Conservation (phyloP, 176 grass and related monocot genomes). For the Cenchrus americanus region DNA sequence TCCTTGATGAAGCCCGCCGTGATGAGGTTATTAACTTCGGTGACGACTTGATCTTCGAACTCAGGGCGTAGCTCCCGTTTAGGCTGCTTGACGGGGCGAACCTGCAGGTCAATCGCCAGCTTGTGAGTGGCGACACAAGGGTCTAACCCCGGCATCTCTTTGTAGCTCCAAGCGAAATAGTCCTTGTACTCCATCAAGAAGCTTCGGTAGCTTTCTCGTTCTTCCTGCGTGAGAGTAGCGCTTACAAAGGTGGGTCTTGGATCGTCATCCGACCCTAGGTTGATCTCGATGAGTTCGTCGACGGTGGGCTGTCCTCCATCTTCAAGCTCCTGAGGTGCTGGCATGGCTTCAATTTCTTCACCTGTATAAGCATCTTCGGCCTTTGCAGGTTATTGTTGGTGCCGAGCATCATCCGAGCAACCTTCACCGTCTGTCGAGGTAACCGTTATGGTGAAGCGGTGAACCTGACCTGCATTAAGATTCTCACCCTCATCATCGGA, state of each 20-base stretch:
- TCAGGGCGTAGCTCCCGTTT: neutral
- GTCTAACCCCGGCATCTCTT: neutral
- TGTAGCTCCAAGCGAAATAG: neutral
- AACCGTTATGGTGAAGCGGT: no score
- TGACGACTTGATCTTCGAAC: neutral
- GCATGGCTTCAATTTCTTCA: neutral
- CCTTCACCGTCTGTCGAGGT: no score
- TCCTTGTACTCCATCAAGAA: neutral
- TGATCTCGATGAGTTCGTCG: neutral
- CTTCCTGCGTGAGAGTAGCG: neutral
- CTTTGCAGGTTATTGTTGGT: neutral
- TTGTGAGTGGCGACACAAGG: neutral
- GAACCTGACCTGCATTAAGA: no score
- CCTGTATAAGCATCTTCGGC: rapidly evolving
- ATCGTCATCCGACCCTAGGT: neutral
- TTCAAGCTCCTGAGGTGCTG: neutral
- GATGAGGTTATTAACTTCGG: neutral
- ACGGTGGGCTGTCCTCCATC: neutral
- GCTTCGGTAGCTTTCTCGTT: neutral
- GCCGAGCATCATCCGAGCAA: no score
- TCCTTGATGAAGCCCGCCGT: neutral
- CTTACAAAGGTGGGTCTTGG: neutral
- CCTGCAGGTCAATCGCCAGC: neutral
- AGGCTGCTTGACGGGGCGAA: neutral
- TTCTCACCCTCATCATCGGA: neutral